phyloP scores from a whole-genome alignment of 371 early-diverging fungal genomes.

The Coemansia sp. region DNA sequence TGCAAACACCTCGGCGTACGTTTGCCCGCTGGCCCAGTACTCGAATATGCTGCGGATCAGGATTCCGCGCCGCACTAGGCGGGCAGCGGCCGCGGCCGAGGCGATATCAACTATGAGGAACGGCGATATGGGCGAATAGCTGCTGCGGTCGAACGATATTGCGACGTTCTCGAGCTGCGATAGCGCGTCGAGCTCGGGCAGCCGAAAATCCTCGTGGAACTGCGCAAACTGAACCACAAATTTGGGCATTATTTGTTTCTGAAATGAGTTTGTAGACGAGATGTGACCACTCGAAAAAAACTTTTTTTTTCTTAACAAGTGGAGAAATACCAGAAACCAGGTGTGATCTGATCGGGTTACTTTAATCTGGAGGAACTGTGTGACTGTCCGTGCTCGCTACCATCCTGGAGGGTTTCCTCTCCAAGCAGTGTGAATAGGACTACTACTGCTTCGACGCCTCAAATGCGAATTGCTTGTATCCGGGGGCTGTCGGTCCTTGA shows the following conservation, averaged over 20 bases:
- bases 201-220: conserved; percentile 68
- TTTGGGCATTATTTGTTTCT: conserved; percentile 14
- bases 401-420: too few relatives aligned
- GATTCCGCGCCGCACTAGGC: conserved; percentile 81
- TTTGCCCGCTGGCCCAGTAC: conserved; percentile 71
- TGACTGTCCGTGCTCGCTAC: too few relatives aligned
- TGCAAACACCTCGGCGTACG: conserved; percentile 64
- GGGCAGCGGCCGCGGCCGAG: conserved; percentile 66
- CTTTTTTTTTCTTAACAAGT: too few relatives aligned
- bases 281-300: too few relatives aligned
- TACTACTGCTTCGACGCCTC: too few relatives aligned
- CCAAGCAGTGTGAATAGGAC: too few relatives aligned
- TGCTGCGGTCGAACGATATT: conserved; percentile 56
- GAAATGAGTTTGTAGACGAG: too few relatives aligned
- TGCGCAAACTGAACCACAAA: conserved; percentile 59
- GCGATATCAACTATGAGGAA: conserved; percentile 76
- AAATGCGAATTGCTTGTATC: too few relatives aligned
- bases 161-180: conserved; percentile 69
- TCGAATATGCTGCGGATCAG: conserved; percentile 73
- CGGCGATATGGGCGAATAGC: conserved; percentile 65
- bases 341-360: too few relatives aligned
- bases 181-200: conserved; percentile 80
- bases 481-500: too few relatives aligned
- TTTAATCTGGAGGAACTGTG: too few relatives aligned
- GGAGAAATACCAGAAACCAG: too few relatives aligned